phyloP scores from a whole-genome alignment of 2,329 filamentous ascomycete genomes.

The Colletotrichum sp. region DNA sequence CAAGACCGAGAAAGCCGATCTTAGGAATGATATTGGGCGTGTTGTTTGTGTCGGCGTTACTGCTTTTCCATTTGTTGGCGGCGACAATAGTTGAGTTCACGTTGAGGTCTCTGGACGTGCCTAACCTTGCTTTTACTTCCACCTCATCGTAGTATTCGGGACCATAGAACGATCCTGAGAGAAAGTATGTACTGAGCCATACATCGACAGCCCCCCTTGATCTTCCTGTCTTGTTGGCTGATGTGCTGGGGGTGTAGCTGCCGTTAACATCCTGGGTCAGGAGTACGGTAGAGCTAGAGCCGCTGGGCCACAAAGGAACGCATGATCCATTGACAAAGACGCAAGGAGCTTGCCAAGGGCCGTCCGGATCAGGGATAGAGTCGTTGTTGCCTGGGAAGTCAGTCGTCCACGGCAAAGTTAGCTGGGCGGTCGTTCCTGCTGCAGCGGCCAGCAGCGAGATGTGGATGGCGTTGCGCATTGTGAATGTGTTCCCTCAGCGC shows the following conservation, averaged over 20 bases:
- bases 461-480: neutral
- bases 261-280: neutral
- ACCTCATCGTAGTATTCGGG: neutral
- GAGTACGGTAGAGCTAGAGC: neutral
- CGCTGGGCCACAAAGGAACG: neutral
- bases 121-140: neutral
- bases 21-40: neutral
- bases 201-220: neutral
- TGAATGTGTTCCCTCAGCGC: neutral
- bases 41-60: neutral
- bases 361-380: neutral
- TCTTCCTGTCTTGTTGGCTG: neutral
- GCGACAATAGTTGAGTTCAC: neutral
- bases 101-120: neutral
- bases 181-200: neutral
- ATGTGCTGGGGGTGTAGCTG: neutral
- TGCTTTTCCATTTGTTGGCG: neutral
- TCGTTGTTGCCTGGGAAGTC: neutral
- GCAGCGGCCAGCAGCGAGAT: neutral
- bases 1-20: neutral
- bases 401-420: neutral
- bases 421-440: neutral
- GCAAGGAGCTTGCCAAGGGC: constrained; percentile 1
- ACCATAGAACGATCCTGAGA: neutral
- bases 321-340: neutral